Evolutionary conservation across 192 early-diverging fungal species (phyloP).

Genomic region (Backusella tarrabulga): DNA sequence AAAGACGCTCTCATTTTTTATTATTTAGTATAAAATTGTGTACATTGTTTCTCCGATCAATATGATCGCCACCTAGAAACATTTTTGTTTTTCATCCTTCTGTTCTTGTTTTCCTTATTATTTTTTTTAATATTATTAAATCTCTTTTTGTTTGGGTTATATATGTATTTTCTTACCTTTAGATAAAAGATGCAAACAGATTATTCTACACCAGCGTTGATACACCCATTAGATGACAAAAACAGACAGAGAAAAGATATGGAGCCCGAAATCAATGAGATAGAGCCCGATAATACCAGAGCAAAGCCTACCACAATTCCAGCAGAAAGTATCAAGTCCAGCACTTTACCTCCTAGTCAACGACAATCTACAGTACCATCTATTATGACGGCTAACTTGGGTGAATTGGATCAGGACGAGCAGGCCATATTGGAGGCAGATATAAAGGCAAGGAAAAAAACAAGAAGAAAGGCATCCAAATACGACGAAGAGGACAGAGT

Average conservation of each 20-base stretch:
- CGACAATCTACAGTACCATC: not conserved
- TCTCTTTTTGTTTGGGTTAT: not conserved
- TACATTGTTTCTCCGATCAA: constrained; percentile 6
- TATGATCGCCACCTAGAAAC: not conserved
- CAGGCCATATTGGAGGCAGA: constrained; percentile 39
- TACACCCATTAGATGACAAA: not conserved
- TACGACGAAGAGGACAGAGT: constrained; percentile 38
- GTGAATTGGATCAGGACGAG: constrained; percentile 29
- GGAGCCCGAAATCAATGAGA: not conserved
- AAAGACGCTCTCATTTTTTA: not conserved
- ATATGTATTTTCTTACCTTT: not conserved
- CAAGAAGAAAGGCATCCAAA: constrained; percentile 38
- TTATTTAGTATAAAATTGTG: not conserved
- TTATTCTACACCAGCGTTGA: not conserved
- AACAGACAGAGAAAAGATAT: not conserved
- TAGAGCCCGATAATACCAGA: not conserved
- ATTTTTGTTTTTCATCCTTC: not conserved
- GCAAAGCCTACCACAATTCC: not conserved
- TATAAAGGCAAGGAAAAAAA: constrained; percentile 38
- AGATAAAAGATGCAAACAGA: not conserved
- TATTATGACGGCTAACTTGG: constrained; percentile 35
- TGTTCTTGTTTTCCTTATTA: not conserved
- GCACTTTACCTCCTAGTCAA: not conserved
- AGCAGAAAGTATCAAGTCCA: not conserved
- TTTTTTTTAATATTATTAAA: not conserved